Evolutionary conservation across 176 grass and related monocot genomes (phyloP).

Genomic region (Tuctoria greenei): DNA sequence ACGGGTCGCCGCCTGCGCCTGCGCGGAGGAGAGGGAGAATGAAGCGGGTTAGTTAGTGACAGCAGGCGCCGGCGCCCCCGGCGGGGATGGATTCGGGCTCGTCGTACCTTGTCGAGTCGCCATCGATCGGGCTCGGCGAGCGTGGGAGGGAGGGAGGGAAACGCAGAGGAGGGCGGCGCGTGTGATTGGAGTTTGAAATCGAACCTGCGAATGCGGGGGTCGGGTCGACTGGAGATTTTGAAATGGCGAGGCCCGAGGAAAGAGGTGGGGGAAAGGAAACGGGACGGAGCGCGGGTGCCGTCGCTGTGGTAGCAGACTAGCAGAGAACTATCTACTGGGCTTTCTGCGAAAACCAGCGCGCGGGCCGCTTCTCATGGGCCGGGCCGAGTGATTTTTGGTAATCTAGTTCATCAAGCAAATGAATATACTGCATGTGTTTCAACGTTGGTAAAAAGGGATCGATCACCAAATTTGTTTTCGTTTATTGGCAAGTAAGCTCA

Average conservation of each 20-base stretch:
- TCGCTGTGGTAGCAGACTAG: too few relatives aligned
- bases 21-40: neutral
- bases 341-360: neutral
- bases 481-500: slow-evolving; percentile 29
- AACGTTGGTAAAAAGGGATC: neutral
- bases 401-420: too few relatives aligned
- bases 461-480: neutral
- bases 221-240: too few relatives aligned
- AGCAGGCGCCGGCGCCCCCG: neutral
- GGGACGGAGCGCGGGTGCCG: too few relatives aligned
- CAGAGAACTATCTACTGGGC: neutral
- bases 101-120: slow-evolving; percentile 44
- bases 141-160: neutral
- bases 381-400: neutral
- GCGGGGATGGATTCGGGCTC: neutral
- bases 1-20: slow-evolving; percentile 63
- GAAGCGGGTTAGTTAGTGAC: neutral
- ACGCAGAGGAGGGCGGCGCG: neutral
- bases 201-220: too few relatives aligned
- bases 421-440: too few relatives aligned
- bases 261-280: neutral
- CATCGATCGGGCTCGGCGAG: slow-evolving; percentile 29
- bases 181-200: slow-evolving; percentile 24
- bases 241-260: neutral
- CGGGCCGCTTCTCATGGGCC: neutral